Conservation (phyloP, 768 basidiomycete genomes). For the Leccinellum rugosiceps region DNA sequence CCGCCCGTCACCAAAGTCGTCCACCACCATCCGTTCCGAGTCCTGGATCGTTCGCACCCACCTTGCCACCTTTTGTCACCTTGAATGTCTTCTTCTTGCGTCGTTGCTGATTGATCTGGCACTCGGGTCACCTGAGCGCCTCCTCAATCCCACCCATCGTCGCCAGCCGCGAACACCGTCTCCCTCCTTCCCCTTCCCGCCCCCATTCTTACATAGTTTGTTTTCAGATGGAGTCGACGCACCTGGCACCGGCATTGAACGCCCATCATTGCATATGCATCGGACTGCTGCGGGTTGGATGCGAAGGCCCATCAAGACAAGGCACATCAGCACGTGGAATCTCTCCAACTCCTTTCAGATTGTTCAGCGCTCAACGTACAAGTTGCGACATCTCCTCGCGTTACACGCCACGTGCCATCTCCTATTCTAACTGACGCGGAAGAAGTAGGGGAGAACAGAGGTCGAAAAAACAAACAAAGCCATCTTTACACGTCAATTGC, state of each 20-base stretch:
- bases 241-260: neutral
- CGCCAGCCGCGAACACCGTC: neutral
- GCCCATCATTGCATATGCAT: neutral
- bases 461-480: neutral
- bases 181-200: neutral
- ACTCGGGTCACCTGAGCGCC: slow-evolving; percentile 77
- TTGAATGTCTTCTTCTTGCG: slow-evolving; percentile 70
- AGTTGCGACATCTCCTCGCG: neutral
- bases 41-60: slow-evolving; percentile 76
- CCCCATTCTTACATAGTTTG: neutral
- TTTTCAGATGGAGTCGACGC: neutral
- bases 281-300: neutral
- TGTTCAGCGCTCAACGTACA: neutral
- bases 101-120: slow-evolving; percentile 73
- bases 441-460: neutral
- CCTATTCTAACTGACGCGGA: neutral
- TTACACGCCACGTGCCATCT: neutral
- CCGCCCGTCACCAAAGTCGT: slow-evolving; percentile 61
- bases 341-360: neutral
- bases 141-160: slow-evolving; percentile 87
- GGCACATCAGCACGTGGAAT: neutral
- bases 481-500: slow-evolving; percentile 34
- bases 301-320: neutral
- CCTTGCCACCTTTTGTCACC: no score
- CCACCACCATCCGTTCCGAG: slow-evolving; percentile 60